phyloP scores from a whole-genome alignment of 2,329 filamentous ascomycete species.

The Ambrosiella beaveri region DNA sequence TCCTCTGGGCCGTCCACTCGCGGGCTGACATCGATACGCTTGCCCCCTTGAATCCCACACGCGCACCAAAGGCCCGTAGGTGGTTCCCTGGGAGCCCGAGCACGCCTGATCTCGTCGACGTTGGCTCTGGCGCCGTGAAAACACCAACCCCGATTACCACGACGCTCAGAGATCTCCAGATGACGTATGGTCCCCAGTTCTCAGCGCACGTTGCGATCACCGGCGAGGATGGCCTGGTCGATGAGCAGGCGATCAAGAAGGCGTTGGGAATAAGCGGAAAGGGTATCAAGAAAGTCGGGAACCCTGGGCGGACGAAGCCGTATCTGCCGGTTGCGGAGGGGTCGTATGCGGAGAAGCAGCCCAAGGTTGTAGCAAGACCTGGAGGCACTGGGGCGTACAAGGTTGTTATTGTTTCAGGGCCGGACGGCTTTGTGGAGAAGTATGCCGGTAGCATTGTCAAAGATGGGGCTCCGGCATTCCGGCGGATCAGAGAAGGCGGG shows the following conservation, averaged over 20 bases:
- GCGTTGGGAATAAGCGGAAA: constrained; percentile 16
- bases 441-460: constrained; percentile 43
- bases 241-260: constrained; percentile 29
- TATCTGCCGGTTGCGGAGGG: constrained; percentile 17
- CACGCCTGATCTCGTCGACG: constrained; percentile 9
- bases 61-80: not conserved
- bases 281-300: not conserved
- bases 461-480: constrained; percentile 10
- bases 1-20: constrained; percentile 67
- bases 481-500: constrained; percentile 10
- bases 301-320: constrained; percentile 17
- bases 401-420: constrained; percentile 72
- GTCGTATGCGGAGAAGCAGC: constrained; percentile 10
- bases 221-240: constrained; percentile 54
- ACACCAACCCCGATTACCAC: constrained; percentile 35
- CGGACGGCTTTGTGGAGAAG: constrained; percentile 70
- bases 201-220: constrained; percentile 65
- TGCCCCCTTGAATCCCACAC: not conserved
- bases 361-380: constrained; percentile 11
- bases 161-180: constrained; percentile 47
- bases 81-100: constrained; percentile 12
- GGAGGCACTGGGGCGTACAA: constrained; percentile 30
- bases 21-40: constrained; percentile 30
- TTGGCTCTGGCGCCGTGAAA: constrained; percentile 15
- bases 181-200: constrained; percentile 36